phyloP scores from a whole-genome alignment of 345 rosid species.

The Trapa incisa region DNA sequence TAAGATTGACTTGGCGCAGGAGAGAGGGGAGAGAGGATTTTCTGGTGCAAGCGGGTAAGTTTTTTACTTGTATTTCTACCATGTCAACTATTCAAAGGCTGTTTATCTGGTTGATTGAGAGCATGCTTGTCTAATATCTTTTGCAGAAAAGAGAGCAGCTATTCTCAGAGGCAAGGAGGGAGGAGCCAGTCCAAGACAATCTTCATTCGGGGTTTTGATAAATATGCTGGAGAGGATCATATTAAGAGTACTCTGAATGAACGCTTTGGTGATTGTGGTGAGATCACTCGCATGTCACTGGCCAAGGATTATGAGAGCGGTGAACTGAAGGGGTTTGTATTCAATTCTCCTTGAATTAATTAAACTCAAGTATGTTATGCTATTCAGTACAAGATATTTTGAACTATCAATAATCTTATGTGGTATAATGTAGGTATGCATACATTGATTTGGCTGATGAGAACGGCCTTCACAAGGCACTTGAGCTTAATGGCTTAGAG shows the following conservation, averaged over 20 bases:
- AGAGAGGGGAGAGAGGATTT: conserved; percentile 56
- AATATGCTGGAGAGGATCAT: conserved; percentile 42
- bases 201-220: conserved; percentile 58
- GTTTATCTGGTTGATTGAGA: background rate
- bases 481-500: conserved; percentile 45
- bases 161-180: conserved; percentile 39
- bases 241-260: conserved; percentile 34
- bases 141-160: conserved; percentile 36
- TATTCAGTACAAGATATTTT: no score
- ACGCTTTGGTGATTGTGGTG: conserved; percentile 70
- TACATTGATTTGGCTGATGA: conserved; percentile 48
- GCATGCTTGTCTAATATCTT: background rate
- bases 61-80: background rate
- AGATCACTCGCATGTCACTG: conserved; percentile 38
- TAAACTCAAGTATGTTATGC: no score
- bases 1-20: conserved; percentile 63
- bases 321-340: conserved; percentile 54
- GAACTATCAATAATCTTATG: no score
- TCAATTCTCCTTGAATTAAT: background rate
- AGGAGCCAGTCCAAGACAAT: conserved; percentile 27
- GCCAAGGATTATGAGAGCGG: conserved; percentile 67
- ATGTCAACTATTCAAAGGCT: background rate
- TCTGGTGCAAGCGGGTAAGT: conserved; percentile 65
- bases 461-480: conserved; percentile 38
- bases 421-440: conserved; percentile 40